Base-by-base conservation (phyloP, 2,329 filamentous ascomycete genomes). In the Stachybotrys elegans region DNA sequence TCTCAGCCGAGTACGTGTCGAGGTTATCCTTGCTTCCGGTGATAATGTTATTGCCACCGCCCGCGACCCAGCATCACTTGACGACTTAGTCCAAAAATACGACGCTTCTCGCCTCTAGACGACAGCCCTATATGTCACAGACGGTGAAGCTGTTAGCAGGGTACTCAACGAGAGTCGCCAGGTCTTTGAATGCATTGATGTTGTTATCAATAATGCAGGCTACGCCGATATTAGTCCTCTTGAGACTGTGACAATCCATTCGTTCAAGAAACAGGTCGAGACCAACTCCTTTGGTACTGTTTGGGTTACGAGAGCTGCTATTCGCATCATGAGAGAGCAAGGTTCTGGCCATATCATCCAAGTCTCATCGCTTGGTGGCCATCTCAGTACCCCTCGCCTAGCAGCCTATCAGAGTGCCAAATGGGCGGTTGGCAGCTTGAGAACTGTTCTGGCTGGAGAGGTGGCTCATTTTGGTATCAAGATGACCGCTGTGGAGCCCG, bases 201-300 rank as follows among this genome's bases (percentile, higher is more conserved):
- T 81, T 1, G 72, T 82, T 5, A 69, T 79, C 46, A 82, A 82
- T 61, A 82, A 82, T 40, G 78, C 78, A 4, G 80, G 78, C 3
- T 81, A 79, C 46, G 73, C 75, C n/a, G 60, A 78, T 2, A 55
- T 60, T 6, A 75, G 72, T 11, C 68, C 72, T 2, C 71, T 81
- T 39, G 79, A 83, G 52, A 71, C 73, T 6, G 57, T 75, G 3
- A 62, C 63, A 1, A 66, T 78, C 2, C 54, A 66, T 3, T 67
- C 78, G 22, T 71, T 76, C 34, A 65, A 71, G 2, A 67, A 57
- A 3, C 73, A 81, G 52, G 71, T 83, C 58, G 75, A 83, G 40
- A 70, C 77, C 47, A 83, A 83, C 52, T 75, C 81, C 54, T 79
- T 77, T 44, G 79, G 79, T 4, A 58, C 79, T 1, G 56, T 81